These are phyloP conservation scores for button mushroom (Agaricus bisporus) DNA, from an alignment of 768 basidiomycete species.

Conservation along the genomic window DNA sequence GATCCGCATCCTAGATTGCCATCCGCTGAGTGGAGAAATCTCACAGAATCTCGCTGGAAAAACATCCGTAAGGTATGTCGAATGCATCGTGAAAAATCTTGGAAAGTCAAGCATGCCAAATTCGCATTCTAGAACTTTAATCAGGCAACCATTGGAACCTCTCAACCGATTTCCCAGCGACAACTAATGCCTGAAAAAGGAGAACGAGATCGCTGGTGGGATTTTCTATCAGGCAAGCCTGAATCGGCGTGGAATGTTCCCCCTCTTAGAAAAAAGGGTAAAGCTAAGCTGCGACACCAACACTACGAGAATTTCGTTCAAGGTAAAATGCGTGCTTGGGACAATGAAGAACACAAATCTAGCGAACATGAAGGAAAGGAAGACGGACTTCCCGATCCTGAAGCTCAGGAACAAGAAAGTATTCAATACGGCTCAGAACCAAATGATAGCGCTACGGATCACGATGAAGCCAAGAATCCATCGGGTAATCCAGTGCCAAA, in stretches of 20 bases:
- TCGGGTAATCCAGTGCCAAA: conserved; percentile 28
- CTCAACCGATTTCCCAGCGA: conserved; percentile 19
- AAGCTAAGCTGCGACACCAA: conserved; percentile 15
- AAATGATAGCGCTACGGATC: conserved; percentile 22
- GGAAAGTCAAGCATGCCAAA: neutral
- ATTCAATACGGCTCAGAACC: neutral
- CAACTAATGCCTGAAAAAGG: conserved; percentile 61
- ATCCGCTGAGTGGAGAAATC: conserved; percentile 57
- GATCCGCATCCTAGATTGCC: conserved; percentile 40
- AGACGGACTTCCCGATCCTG: conserved; percentile 24
- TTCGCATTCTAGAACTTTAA: conserved; percentile 47
- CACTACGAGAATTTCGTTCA: conserved; percentile 14
- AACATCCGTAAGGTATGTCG: conserved; percentile 60
- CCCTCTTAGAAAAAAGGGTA: conserved; percentile 29
- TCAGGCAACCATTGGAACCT: conserved; percentile 52
- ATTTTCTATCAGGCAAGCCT: conserved; percentile 64
- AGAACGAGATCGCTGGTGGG: conserved; percentile 78
- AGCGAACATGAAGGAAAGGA: conserved; percentile 8
- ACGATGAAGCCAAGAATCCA: conserved; percentile 36
- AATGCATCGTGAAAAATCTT: neutral
- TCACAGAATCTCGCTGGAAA: conserved; percentile 52
- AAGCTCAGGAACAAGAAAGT: neutral
- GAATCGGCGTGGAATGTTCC: conserved; percentile 57
- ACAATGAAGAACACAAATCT: conserved; percentile 21
- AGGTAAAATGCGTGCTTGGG: conserved; percentile 30